phyloP scores from a whole-genome alignment of 306 rosid genomes.

The Herpetospermum pedunculosum region DNA sequence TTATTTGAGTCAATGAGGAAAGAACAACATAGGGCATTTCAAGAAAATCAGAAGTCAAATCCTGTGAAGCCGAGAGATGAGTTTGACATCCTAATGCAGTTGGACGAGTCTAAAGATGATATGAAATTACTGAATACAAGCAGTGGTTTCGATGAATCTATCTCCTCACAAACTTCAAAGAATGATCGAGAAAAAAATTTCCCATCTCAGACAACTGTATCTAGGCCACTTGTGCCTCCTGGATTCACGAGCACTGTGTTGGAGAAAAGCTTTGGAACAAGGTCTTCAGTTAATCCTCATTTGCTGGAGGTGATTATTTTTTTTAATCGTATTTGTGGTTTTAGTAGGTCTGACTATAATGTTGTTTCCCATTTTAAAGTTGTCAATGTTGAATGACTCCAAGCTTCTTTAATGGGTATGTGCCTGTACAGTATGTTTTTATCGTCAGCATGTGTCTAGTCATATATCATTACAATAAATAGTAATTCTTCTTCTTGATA shows the following conservation, averaged over 20 bases:
- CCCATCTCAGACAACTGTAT: conserved; percentile 38
- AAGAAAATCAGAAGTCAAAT: conserved; percentile 50
- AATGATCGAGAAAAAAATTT: conserved; percentile 47
- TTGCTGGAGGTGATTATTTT: conserved; percentile 47
- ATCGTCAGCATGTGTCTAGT: not conserved
- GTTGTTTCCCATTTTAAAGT: not conserved
- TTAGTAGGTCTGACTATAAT: not conserved
- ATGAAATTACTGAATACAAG: conserved; percentile 27
- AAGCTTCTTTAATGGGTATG: not conserved
- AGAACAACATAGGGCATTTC: conserved; percentile 77
- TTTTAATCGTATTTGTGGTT: not conserved
- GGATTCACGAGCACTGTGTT: conserved; percentile 53
- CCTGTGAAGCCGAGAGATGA: conserved; percentile 38
- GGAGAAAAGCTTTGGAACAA: conserved; percentile 43
- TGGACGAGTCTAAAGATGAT: conserved; percentile 39
- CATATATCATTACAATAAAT: not conserved
- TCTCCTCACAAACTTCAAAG: conserved; percentile 24
- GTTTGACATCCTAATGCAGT: conserved; percentile 43
- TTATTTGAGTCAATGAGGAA: conserved; percentile 88
- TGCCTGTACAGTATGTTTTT: not conserved
- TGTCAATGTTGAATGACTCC: not conserved
- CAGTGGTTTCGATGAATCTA: conserved; percentile 38
- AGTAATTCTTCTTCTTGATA: not conserved
- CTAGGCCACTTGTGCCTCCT: conserved; percentile 95
- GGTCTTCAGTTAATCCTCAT: conserved; percentile 27